phyloP scores from a whole-genome alignment of 1,284 basidiomycete genomes.

The Tremellales sp. region DNA sequence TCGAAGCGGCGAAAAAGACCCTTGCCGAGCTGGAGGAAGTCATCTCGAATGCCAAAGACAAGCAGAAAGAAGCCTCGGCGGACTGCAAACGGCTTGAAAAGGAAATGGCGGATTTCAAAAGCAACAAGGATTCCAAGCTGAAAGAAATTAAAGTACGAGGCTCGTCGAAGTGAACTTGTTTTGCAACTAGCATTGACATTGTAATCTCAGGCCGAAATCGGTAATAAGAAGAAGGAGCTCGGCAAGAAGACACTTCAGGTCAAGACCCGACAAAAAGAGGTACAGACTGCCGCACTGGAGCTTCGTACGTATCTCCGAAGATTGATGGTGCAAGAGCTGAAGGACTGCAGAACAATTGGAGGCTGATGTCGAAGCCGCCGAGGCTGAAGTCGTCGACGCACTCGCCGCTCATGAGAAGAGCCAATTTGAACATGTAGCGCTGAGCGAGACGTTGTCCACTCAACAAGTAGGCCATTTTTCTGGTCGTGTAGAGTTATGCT shows the following conservation, averaged over 20 bases:
- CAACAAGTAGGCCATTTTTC: conserved; percentile 52
- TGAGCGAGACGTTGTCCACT: conserved; percentile 61
- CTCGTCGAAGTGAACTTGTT: background rate
- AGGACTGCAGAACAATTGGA: conserved; percentile 70
- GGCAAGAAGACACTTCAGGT: conserved; percentile 75
- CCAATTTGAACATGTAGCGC: conserved; percentile 33
- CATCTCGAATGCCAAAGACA: conserved; percentile 64
- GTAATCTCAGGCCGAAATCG: conserved; percentile 62
- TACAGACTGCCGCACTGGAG: conserved; percentile 82
- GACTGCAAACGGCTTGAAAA: conserved; percentile 85
- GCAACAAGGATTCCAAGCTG: conserved; percentile 96
- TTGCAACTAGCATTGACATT: background rate
- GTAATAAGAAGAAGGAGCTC: conserved; percentile 72
- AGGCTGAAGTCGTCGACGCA: conserved; percentile 61
- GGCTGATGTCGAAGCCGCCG: conserved; percentile 65
- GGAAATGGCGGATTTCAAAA: conserved; percentile 98
- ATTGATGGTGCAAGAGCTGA: conserved; percentile 6
- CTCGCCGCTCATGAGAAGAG: conserved; percentile 59
- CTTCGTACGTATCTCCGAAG: conserved; percentile 57
- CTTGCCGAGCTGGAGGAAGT: conserved; percentile 66
- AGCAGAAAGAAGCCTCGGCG: conserved; percentile 68
- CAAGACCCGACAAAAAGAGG: conserved; percentile 82
- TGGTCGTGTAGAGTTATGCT: background rate
- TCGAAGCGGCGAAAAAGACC: conserved; percentile 66
- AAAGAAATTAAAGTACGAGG: conserved; percentile 82